phyloP scores from a whole-genome alignment of 2,329 filamentous ascomycete genomes.

The Fusarium nematophilum region DNA sequence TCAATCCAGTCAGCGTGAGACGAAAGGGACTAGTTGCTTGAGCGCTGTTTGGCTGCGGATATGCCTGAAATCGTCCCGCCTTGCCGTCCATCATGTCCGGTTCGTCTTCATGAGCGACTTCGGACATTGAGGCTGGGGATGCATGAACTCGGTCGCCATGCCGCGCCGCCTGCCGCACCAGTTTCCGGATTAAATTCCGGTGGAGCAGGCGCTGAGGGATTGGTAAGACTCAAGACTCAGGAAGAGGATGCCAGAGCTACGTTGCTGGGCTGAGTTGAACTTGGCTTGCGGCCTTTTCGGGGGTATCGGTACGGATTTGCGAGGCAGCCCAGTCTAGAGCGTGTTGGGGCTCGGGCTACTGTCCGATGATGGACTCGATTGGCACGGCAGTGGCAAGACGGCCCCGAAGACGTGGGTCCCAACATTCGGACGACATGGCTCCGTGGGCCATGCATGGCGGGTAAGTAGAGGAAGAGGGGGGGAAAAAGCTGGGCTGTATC shows the following conservation, averaged over 20 bases:
- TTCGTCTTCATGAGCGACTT: constrained; percentile 40
- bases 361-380: constrained; percentile 44
- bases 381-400: constrained; percentile 44
- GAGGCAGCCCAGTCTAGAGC: constrained; percentile 28
- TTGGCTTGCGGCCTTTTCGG: constrained; percentile 39
- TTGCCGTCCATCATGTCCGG: constrained; percentile 16
- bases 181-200: constrained; percentile 40
- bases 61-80: constrained; percentile 17
- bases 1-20: constrained; percentile 18
- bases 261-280: constrained; percentile 25
- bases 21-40: constrained; percentile 1
- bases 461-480: constrained; percentile 5
- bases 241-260: constrained; percentile 8
- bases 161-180: constrained; percentile 34
- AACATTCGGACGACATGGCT: constrained; percentile 34
- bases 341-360: constrained; percentile 44
- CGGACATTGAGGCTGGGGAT: constrained; percentile 39
- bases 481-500: constrained; percentile 16
- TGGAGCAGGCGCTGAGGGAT: constrained; percentile 20
- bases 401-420: constrained; percentile 34
- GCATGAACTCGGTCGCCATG: constrained; percentile 39
- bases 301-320: constrained; percentile 35
- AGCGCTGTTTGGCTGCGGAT: constrained; percentile 6
- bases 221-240: neutral
- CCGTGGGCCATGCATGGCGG: constrained; percentile 20